Evolutionary conservation across 495 filamentous ascomycete species (phyloP).

Genomic region (Diplogelasinospora grovesii): DNA sequence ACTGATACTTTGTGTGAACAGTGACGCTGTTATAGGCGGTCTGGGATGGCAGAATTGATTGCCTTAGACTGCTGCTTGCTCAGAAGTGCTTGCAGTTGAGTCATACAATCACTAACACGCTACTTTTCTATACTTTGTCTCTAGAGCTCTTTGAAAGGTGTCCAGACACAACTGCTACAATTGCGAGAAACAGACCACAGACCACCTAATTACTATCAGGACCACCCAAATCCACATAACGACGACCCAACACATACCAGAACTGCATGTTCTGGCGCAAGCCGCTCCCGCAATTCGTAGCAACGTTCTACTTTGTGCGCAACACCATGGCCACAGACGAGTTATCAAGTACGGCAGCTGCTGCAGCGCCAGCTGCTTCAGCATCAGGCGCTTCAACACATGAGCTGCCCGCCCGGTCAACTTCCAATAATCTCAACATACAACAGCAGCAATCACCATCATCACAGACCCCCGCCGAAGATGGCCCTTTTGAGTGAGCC

Average conservation of each 20-base stretch:
- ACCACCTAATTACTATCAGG: neutral
- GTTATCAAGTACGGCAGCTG: conserved; percentile 1
- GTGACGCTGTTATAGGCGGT: too few relatives aligned
- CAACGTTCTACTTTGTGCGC: conserved; percentile 8
- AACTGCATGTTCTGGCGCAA: conserved; percentile 19
- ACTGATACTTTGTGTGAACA: too few relatives aligned
- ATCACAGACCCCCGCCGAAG: too few relatives aligned
- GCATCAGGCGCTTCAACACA: neutral
- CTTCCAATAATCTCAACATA: neutral
- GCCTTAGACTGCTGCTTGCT: too few relatives aligned
- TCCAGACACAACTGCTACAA: too few relatives aligned
- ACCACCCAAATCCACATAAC: neutral
- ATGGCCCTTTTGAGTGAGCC: conserved; percentile 22
- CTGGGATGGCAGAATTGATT: too few relatives aligned
- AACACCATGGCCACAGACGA: conserved; percentile 16
- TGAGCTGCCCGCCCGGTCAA: conserved; percentile 10
- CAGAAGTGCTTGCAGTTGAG: too few relatives aligned
- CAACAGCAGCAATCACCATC: conserved; percentile 1
- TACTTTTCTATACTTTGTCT: too few relatives aligned
- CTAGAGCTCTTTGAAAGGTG: too few relatives aligned
- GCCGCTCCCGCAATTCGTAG: conserved; percentile 17
- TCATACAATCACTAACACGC: too few relatives aligned
- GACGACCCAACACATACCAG: neutral
- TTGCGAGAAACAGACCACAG: too few relatives aligned
- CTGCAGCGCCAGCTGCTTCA: neutral